Percentiles rank a stretch among this genome's conserved stretches.
Evolutionary conservation across 306 rosid species (phyloP).

Genomic region (Cucumis sativus): Cucumber_9930_V3 NC_026656.2:2780501-2781000

Average conservation of each 20-base stretch:
- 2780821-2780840: not conserved
- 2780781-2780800: not conserved
- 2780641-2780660: too few relatives aligned
- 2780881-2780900: not conserved
- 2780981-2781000: constrained; percentile 73
- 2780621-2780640: too few relatives aligned
- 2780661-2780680: too few relatives aligned
- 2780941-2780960: not conserved
- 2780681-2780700: too few relatives aligned
- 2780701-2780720: not conserved
- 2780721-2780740: not conserved
- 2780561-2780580: too few relatives aligned
- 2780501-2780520: too few relatives aligned
- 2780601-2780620: too few relatives aligned
- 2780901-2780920: not conserved
- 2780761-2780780: constrained; percentile 27
- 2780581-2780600: too few relatives aligned
- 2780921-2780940: not conserved
- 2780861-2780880: not conserved
- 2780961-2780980: constrained; percentile 73
- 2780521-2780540: too few relatives aligned
- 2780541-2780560: too few relatives aligned
- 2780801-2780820: not conserved
- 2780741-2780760: constrained; percentile 1
- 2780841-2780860: not conserved